Conservation (phyloP, 2,329 filamentous ascomycete genomes). For the Fusarium xylarioides region DNA sequence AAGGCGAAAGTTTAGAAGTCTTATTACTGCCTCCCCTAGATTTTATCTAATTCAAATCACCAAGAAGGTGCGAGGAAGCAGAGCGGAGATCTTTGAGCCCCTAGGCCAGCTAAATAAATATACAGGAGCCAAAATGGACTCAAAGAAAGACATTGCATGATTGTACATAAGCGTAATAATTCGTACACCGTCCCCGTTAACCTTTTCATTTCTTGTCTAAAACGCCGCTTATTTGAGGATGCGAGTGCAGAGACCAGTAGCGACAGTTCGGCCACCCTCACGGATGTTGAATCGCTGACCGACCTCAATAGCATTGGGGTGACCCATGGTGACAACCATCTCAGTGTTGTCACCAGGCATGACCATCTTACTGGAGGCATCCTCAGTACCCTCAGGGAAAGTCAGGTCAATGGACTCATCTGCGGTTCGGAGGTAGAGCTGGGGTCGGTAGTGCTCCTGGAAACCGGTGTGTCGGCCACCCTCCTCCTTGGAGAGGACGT, state of each 20-base stretch:
- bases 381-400: constrained; percentile 86
- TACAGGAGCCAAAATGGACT: constrained; percentile 50
- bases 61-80: constrained; percentile 53
- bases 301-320: constrained; percentile 86
- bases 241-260: constrained; percentile 83
- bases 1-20: constrained; percentile 35
- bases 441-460: constrained; percentile 94
- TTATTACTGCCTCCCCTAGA: constrained; percentile 45
- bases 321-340: constrained; percentile 88
- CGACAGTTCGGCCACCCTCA: constrained; percentile 92
- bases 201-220: constrained; percentile 23
- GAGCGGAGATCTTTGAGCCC: constrained; percentile 53
- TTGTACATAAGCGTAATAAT: constrained; percentile 43
- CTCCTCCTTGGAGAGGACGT: constrained; percentile 97
- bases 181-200: constrained; percentile 37
- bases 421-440: constrained; percentile 94
- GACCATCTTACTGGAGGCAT: constrained; percentile 79
- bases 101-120: constrained; percentile 45
- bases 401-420: constrained; percentile 80
- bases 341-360: constrained; percentile 99
- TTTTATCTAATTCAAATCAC: constrained; percentile 48
- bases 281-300: constrained; percentile 98
- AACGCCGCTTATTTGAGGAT: constrained; percentile 64
- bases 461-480: constrained; percentile 97
- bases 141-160: constrained; percentile 41